Conservation (phyloP, 768 basidiomycete genomes). For the Dioszegia hungarica region DNA sequence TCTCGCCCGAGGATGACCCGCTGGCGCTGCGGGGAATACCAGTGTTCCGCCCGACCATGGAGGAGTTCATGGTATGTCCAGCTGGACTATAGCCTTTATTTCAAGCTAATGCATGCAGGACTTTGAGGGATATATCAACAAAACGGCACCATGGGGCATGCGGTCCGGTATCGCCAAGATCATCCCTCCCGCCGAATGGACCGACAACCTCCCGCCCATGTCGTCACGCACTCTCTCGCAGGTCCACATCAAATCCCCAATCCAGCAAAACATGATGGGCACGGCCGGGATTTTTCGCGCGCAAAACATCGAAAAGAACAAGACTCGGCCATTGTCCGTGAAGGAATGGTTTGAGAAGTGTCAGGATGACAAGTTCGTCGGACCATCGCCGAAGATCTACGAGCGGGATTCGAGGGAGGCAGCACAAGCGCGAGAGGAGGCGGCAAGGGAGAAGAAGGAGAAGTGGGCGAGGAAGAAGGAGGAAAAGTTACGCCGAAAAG, state of each 20-base stretch:
- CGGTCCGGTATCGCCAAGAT: slow-evolving; percentile 92
- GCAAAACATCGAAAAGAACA: slow-evolving; percentile 76
- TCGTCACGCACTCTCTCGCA: slow-evolving; percentile 60
- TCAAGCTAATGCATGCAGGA: slow-evolving; percentile 43
- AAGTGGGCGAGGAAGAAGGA: slow-evolving; percentile 13
- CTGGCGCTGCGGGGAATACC: slow-evolving; percentile 65
- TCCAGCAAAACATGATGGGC: slow-evolving; percentile 89
- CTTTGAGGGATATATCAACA: slow-evolving; percentile 85
- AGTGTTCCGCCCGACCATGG: slow-evolving; percentile 90
- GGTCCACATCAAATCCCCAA: slow-evolving; percentile 80
- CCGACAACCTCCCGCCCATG: slow-evolving; percentile 65
- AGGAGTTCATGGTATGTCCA: slow-evolving; percentile 63
- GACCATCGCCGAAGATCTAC: slow-evolving; percentile 37
- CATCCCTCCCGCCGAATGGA: slow-evolving; percentile 91
- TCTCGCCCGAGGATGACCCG: slow-evolving; percentile 49
- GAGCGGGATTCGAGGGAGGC: slow-evolving; percentile 33
- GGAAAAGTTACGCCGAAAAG: slow-evolving; percentile 34
- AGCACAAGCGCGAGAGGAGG: slow-evolving; percentile 11
- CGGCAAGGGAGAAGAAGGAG: slow-evolving; percentile 17
- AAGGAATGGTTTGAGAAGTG: slow-evolving; percentile 48
- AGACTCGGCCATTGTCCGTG: slow-evolving; percentile 39
- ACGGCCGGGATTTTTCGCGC: slow-evolving; percentile 77
- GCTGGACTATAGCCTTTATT: neutral
- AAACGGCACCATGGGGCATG: slow-evolving; percentile 82
- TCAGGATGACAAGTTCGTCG: slow-evolving; percentile 23